Base-by-base conservation (phyloP, 345 rosid species). In the Gossypium longicalyx region DNA sequence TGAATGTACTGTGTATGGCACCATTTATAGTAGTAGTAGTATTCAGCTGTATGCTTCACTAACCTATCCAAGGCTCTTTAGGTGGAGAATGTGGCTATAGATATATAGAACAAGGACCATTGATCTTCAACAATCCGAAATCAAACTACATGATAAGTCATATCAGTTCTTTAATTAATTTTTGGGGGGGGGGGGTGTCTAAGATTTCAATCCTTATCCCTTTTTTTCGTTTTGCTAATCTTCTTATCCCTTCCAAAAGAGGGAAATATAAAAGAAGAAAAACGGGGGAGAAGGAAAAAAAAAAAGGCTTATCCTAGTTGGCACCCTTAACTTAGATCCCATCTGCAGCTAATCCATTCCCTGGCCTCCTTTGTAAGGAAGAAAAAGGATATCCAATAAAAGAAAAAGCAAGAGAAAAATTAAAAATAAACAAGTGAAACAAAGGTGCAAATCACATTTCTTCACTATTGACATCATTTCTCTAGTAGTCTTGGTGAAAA, bases 391-490 rank as follows among this genome's bases (percentile, higher is more conserved):
- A 34, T 34, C 41, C 7, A n/a, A 1, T 12, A 16, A 52, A 52
- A 17, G 2, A 19, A 52, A 52, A 16, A 52, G 20, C 57, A 52
- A 52, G 20, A 16, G 20, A 52, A 52, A 52, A 19, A 52, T 52
- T 2, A 52, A 52, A 52, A 52, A 5, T 17, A 52, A 1, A 52
- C 19, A 52, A 52, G n/a, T 16, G 19, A 34, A 34, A 34, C 41
- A 52, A 52, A 52, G 56, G 56, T 52, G 56, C 23, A n/a, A n/a
- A 8, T 19, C 3, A 19, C 51, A 47, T 11, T 25, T 19, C 12
- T 56, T 56, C 53, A 45, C 23, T 2, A 7, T 67, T 67, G 38
- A 22, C 67, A 63, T 63, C 47, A 63, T 63, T 63, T 63, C 67
- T 63, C 68, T 41, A 38, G 13, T 63, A 61, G 29, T 10, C 68